Evolutionary conservation across 2,329 filamentous ascomycete species (phyloP).

Genomic region (Gaeumannomyces tritici): DNA sequence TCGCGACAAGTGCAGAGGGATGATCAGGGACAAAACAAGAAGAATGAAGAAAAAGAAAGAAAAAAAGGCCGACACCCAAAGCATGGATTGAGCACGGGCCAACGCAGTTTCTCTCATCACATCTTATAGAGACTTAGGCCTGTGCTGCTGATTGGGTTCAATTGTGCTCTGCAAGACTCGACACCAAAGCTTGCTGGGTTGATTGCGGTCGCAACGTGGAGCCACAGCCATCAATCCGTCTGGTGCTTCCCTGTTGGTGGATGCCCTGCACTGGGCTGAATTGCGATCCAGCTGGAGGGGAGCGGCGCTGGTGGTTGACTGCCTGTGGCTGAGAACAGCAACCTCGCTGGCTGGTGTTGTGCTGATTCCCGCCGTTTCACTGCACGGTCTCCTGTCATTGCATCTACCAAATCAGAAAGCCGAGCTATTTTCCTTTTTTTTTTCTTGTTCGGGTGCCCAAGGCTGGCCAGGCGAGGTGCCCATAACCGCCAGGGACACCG

Average conservation of each 20-base stretch:
- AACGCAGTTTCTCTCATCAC: not conserved
- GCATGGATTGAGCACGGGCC: not conserved
- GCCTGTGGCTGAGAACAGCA: not conserved
- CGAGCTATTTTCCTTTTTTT: not conserved
- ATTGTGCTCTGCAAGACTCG: not conserved
- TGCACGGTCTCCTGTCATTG: not conserved
- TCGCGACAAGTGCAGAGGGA: too few relatives aligned
- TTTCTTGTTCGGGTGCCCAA: not conserved
- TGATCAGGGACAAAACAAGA: too few relatives aligned
- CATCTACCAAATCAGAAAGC: not conserved
- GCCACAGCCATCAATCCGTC: too few relatives aligned
- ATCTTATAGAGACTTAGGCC: not conserved
- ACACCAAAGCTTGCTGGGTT: too few relatives aligned
- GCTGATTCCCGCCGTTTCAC: not conserved
- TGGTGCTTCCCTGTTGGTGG: too few relatives aligned
- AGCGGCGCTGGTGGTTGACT: not conserved
- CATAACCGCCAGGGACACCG: not conserved
- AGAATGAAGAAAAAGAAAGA: too few relatives aligned
- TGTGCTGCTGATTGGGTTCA: not conserved
- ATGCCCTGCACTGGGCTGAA: not conserved
- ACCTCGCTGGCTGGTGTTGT: not conserved
- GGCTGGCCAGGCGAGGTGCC: not conserved
- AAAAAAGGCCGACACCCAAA: too few relatives aligned
- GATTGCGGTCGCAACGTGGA: too few relatives aligned
- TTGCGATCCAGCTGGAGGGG: not conserved